Percentiles rank a stretch among this genome's conserved stretches.
Evolutionary conservation across 2,329 filamentous ascomycete species (phyloP).

Genomic region (Penicillium sp.): DNA sequence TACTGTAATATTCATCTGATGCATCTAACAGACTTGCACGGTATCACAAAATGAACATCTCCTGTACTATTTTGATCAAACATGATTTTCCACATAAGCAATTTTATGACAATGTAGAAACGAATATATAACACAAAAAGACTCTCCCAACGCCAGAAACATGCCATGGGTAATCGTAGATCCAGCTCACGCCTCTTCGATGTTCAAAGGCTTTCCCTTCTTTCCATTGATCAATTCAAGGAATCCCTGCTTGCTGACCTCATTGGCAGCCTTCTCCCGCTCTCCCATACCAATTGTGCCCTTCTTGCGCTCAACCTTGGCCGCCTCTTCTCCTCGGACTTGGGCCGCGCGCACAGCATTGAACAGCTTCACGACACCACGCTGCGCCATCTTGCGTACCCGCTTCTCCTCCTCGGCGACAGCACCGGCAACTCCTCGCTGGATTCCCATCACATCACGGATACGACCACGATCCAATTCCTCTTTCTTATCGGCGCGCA

Average conservation of each 20-base stretch:
- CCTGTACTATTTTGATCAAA: constrained; percentile 25
- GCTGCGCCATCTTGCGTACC: constrained; percentile 81
- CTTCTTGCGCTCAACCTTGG: constrained; percentile 61
- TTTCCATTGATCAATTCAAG: constrained; percentile 74
- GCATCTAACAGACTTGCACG: constrained; percentile 18
- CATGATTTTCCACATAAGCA: constrained; percentile 21
- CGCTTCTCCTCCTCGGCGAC: constrained; percentile 70
- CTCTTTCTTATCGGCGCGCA: constrained; percentile 75
- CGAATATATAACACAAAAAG: constrained; percentile 18
- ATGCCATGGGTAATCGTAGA: constrained; percentile 30
- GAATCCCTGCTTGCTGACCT: constrained; percentile 97
- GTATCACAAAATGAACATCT: constrained; percentile 28
- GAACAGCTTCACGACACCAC: constrained; percentile 93
- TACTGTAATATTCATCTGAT: constrained; percentile 29
- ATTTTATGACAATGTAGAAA: constrained; percentile 19
- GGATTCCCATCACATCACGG: constrained; percentile 73
- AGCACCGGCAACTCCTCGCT: constrained; percentile 51
- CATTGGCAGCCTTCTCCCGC: constrained; percentile 82
- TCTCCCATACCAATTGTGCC: constrained; percentile 75
- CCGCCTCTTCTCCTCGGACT: constrained; percentile 78
- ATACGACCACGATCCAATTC: constrained; percentile 84
- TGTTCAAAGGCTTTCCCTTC: constrained; percentile 50
- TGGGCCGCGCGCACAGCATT: constrained; percentile 93
- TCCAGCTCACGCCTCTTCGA: constrained; percentile 41
- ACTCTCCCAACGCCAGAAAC: constrained; percentile 32